A percentile compares a stretch with the other conserved stretches of the same genome.
These are phyloP conservation scores for Coniella vitis DNA, from an alignment of 2,329 filamentous ascomycete genomes.

Conservation along the genomic window DNA sequence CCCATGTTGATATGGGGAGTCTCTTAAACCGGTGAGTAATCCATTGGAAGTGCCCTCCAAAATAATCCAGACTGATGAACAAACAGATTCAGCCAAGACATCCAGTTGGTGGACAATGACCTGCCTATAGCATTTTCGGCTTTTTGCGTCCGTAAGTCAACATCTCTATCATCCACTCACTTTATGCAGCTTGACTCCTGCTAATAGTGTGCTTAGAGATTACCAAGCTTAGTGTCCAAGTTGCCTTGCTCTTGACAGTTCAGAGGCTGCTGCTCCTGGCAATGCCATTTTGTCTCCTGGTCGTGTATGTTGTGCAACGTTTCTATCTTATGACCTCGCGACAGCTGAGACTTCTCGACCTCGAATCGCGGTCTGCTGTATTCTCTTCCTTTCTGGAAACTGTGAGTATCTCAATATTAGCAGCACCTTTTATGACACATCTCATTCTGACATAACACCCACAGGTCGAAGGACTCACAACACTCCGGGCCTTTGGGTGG, in stretches of 20 bases:
- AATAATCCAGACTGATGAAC: constrained; percentile 3
- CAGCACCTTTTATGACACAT: background rate
- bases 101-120: constrained; percentile 36
- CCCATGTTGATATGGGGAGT: constrained; percentile 31
- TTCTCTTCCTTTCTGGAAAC: constrained; percentile 35
- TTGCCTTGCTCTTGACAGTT: constrained; percentile 34
- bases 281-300: constrained; percentile 36
- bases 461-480: constrained; percentile 20
- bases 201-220: constrained; percentile 24
- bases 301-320: constrained; percentile 41
- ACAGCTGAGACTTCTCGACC: constrained; percentile 48
- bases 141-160: constrained; percentile 28
- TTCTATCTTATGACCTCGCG: constrained; percentile 49
- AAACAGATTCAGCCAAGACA: constrained; percentile 36
- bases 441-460: background rate
- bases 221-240: constrained; percentile 34
- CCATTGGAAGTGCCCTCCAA: background rate
- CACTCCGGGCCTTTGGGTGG: constrained; percentile 43
- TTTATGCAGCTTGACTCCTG: background rate
- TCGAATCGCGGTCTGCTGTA: constrained; percentile 45
- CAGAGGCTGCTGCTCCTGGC: constrained; percentile 38
- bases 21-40: constrained; percentile 31
- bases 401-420: constrained; percentile 19
- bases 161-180: constrained; percentile 6
- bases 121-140: constrained; percentile 30